Evolutionary conservation across 345 rosid species (phyloP).

Genomic region (Acer campestre): DNA sequence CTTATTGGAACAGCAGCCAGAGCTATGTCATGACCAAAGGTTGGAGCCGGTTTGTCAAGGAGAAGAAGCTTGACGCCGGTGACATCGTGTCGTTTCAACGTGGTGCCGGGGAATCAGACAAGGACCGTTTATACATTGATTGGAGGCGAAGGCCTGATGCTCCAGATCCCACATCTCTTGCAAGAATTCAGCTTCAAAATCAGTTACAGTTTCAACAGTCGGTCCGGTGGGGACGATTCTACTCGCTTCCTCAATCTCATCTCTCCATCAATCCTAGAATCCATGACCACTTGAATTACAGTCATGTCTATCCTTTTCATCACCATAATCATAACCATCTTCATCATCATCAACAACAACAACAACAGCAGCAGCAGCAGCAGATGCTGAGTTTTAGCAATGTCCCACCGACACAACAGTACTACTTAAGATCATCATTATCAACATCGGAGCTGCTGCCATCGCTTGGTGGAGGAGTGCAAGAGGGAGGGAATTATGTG

Average conservation of each 20-base stretch:
- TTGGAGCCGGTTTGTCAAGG: constrained; percentile 97
- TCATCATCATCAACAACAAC: constrained; percentile 32
- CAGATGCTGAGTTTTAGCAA: constrained; percentile 35
- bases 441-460: constrained; percentile 28
- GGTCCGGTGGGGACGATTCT: constrained; percentile 59
- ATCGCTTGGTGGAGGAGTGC: constrained; percentile 35
- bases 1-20: constrained; percentile 96
- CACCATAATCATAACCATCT: constrained; percentile 13
- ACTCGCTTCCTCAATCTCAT: constrained; percentile 47
- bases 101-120: constrained; percentile 62
- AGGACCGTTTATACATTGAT: constrained; percentile 69
- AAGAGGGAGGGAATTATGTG: constrained; percentile 23
- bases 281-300: constrained; percentile 41
- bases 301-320: constrained; percentile 28
- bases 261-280: constrained; percentile 20
- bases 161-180: constrained; percentile 40
- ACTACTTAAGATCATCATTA: constrained; percentile 38
- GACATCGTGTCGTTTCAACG: constrained; percentile 88
- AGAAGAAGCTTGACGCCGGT: constrained; percentile 90
- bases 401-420: constrained; percentile 24
- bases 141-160: constrained; percentile 76
- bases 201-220: constrained; percentile 45
- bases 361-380: constrained; percentile 35
- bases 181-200: constrained; percentile 48
- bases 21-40: constrained; percentile 98